phyloP scores from a whole-genome alignment of 148 eudicot species.

The Nyssa sinensis region DNA sequence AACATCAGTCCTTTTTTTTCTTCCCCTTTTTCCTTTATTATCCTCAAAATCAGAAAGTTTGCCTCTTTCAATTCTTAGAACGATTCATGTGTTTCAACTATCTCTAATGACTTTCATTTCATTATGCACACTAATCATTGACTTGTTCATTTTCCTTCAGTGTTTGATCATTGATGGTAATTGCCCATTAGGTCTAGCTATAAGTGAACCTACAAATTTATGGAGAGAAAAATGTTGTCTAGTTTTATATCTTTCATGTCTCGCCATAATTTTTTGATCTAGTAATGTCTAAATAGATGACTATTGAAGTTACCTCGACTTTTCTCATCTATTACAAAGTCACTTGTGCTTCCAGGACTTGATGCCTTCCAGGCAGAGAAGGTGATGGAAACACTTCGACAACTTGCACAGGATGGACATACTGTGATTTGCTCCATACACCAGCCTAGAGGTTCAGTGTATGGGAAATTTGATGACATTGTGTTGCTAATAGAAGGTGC shows the following conservation, averaged over 20 bases:
- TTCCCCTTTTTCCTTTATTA: too few relatives aligned
- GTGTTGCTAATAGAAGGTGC: conserved; percentile 81
- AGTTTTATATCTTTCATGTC: too few relatives aligned
- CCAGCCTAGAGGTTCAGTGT: conserved; percentile 97
- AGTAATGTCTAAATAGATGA: too few relatives aligned
- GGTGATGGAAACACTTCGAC: conserved; percentile 94
- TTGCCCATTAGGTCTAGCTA: neutral
- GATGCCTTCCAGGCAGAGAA: conserved; percentile 99
- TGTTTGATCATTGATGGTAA: neutral
- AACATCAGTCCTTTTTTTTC: too few relatives aligned
- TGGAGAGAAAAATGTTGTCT: neutral
- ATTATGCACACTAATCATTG: neutral
- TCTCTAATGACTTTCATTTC: conserved; percentile 1
- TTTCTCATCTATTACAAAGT: neutral
- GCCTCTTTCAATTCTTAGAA: neutral
- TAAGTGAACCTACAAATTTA: neutral
- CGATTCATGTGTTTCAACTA: neutral
- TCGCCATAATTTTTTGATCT: neutral
- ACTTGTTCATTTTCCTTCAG: neutral
- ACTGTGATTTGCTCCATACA: conserved; percentile 99
- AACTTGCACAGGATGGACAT: conserved; percentile 97
- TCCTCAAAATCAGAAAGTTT: too few relatives aligned
- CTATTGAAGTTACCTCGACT: neutral
- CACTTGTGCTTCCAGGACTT: conserved; percentile 62
- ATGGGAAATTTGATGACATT: conserved; percentile 95